phyloP scores from a whole-genome alignment of 2,329 filamentous ascomycete genomes.

The Aspergillus intermedius region DNA sequence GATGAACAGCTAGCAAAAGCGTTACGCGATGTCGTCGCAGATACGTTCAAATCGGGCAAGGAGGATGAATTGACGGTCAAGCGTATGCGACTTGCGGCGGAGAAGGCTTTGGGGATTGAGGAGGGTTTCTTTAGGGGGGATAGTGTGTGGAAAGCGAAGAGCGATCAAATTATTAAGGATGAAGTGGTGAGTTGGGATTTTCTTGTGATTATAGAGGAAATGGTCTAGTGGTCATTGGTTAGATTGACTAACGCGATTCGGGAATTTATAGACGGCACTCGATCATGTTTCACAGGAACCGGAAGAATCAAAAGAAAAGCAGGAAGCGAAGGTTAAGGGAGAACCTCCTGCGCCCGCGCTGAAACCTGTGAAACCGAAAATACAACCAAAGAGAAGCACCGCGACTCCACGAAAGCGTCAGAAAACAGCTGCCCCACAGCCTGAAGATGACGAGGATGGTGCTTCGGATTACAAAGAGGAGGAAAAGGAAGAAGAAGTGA shows the following conservation, averaged over 20 bases:
- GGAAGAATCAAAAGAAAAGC: slow-evolving; percentile 20
- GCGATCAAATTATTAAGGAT: slow-evolving; percentile 48
- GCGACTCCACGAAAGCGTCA: slow-evolving; percentile 28
- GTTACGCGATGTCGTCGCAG: slow-evolving; percentile 33
- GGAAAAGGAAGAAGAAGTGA: slow-evolving; percentile 9
- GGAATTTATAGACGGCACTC: neutral
- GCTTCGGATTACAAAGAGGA: slow-evolving; percentile 14
- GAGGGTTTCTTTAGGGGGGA: slow-evolving; percentile 52
- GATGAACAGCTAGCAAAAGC: slow-evolving; percentile 30
- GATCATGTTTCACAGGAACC: slow-evolving; percentile 18
- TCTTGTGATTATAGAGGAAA: neutral
- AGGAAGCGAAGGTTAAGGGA: slow-evolving; percentile 8
- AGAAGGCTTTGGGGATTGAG: slow-evolving; percentile 46
- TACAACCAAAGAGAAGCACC: slow-evolving; percentile 13
- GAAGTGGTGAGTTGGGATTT: slow-evolving; percentile 40
- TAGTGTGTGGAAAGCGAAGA: slow-evolving; percentile 48
- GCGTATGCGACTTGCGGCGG: slow-evolving; percentile 47
- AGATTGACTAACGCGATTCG: neutral
- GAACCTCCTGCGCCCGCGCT: slow-evolving; percentile 11
- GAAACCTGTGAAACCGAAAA: slow-evolving; percentile 2
- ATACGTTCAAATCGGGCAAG: slow-evolving; percentile 33
- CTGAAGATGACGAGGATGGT: slow-evolving; percentile 16
- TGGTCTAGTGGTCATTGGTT: neutral
- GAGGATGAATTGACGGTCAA: slow-evolving; percentile 53
- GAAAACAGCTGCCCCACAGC: slow-evolving; percentile 25